phyloP scores from a whole-genome alignment of 169 alveolate species.

The Cyclospora cayetanensis region DNA sequence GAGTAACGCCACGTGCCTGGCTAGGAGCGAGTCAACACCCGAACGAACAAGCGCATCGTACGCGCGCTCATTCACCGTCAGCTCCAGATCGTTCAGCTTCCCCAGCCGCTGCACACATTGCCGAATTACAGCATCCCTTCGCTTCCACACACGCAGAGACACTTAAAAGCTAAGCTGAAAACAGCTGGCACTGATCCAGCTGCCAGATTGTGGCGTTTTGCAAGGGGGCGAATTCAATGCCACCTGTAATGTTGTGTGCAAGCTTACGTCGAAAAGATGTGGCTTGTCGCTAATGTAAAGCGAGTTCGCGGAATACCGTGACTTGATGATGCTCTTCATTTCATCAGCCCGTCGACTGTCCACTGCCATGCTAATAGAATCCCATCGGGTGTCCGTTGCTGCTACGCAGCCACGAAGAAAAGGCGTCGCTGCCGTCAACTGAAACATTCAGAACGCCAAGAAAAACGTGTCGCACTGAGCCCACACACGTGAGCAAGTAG shows the following conservation, averaged over 20 bases:
- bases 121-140: too few relatives aligned
- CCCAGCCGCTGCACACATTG: constrained; percentile 75
- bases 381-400: constrained; percentile 94
- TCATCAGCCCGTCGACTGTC: constrained; percentile 95
- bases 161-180: neutral
- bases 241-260: neutral
- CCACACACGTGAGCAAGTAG: too few relatives aligned
- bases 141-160: too few relatives aligned
- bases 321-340: constrained; percentile 83
- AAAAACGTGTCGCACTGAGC: too few relatives aligned
- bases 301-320: constrained; percentile 92
- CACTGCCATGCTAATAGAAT: constrained; percentile 89
- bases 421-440: constrained; percentile 94
- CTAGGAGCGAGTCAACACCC: constrained; percentile 89
- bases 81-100: constrained; percentile 87
- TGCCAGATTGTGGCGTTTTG: neutral
- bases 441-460: constrained; percentile 50
- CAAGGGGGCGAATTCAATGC: too few relatives aligned
- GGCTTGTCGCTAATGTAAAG: constrained; percentile 89
- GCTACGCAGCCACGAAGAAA: constrained; percentile 92
- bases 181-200: neutral
- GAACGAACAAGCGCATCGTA: constrained; percentile 80
- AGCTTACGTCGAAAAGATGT: constrained; percentile 53
- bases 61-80: constrained; percentile 84
- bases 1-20: constrained; percentile 91